Evolutionary conservation across 768 basidiomycete species (phyloP).

Genomic region (Myochromella boudieri): DNA sequence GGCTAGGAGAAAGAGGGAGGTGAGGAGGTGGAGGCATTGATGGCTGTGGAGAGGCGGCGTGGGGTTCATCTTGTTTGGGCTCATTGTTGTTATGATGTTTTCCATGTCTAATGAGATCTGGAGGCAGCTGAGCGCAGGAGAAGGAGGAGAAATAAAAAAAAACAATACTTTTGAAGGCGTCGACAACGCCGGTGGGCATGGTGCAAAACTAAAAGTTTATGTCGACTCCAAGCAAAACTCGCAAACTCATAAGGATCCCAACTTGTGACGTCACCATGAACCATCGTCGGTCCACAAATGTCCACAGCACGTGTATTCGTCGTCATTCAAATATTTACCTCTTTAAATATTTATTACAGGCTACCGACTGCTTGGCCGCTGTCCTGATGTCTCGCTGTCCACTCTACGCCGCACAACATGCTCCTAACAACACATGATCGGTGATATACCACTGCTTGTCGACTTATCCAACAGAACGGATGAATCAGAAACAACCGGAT

Average conservation of each 20-base stretch:
- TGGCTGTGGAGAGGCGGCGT: slow-evolving; percentile 29
- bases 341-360: too few relatives aligned
- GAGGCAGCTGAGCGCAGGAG: slow-evolving; percentile 16
- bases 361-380: too few relatives aligned
- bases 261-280: slow-evolving; percentile 16
- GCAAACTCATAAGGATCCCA: slow-evolving; percentile 12
- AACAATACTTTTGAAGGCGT: slow-evolving; percentile 82
- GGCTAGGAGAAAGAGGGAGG: slow-evolving; percentile 24
- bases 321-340: not conserved
- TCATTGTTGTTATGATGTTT: slow-evolving; percentile 51
- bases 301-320: slow-evolving; percentile 5
- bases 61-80: slow-evolving; percentile 22
- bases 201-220: slow-evolving; percentile 1
- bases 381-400: too few relatives aligned
- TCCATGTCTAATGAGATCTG: slow-evolving; percentile 84
- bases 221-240: slow-evolving; percentile 5
- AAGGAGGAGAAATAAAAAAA: slow-evolving; percentile 31
- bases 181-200: slow-evolving; percentile 74
- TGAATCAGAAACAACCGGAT: slow-evolving; percentile 1
- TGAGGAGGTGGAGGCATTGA: slow-evolving; percentile 20
- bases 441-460: not conserved
- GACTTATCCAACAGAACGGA: not conserved
- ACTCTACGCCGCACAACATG: too few relatives aligned
- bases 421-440: slow-evolving; percentile 5
- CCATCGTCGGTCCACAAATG: too few relatives aligned